Evolutionary conservation across 2,329 filamentous ascomycete species (phyloP), one percentile per base, ranked within the genome.

Genomic region (Exophiala viscosa): DNA sequence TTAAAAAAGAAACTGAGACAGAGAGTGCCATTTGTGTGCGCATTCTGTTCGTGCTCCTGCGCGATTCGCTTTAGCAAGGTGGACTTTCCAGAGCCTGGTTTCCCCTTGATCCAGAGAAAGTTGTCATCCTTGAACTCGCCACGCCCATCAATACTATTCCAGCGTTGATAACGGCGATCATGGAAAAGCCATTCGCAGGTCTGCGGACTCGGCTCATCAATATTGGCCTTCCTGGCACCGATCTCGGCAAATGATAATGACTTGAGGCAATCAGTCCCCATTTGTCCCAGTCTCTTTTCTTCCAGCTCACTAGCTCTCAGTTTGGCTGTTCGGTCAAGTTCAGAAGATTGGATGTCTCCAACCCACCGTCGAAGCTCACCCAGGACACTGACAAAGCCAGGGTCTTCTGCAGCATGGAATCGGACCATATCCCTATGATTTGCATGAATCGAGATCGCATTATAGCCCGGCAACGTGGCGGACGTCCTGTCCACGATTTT

Each of bases 1-100:
- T 78, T 74, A 66, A 79, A 79, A 66, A 78, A 79, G 60, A 77
- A 79, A 28, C 23, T 28, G 0, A 69, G 72, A 1, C 76, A 50
- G 0, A 72, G 55, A 0, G 65, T 33, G 0, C 50, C 50, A 33
- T 35, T 33, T 11, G 60, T 53, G 2, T 41, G 32, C 18, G 59
- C 61, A 14, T 48, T 58, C n/a, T 54, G 54, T 34, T 57, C 38
- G 32, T 55, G 46, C 15, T 50, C 47, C 31, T 56, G 63, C 0
- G 62, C 58, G 40, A 71, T 28, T 7, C 8, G 75, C 44, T 76
- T 77, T 70, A 77, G 76, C 2, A 76, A 50, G 0, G 71, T 76
- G 6, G 70, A 74, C 50, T 75, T 75, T 2, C 72, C 72, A 1
- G 65, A 63, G 9, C 70, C 72, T 7, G 72, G 70, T 11, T 74